phyloP scores from a whole-genome alignment of 495 filamentous ascomycete genomes.

The Penicillium chermesinum region DNA sequence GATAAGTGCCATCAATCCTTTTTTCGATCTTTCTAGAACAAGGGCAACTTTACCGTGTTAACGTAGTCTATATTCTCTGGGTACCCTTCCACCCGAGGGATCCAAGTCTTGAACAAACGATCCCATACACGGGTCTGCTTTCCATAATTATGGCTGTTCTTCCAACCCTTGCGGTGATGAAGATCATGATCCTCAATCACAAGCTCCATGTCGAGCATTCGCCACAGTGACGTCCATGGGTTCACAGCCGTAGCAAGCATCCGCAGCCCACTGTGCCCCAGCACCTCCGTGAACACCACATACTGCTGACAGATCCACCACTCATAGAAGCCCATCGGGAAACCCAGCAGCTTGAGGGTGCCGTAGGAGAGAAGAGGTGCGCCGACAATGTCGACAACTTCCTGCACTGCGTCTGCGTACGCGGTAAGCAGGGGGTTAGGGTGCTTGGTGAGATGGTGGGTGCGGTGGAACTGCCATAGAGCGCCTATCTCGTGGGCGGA shows the following conservation, averaged over 20 bases:
- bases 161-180: conserved; percentile 36
- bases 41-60: neutral
- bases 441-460: conserved; percentile 37
- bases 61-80: neutral
- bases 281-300: conserved; percentile 29
- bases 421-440: conserved; percentile 31
- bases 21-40: neutral
- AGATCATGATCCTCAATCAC: conserved; percentile 38
- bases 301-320: conserved; percentile 36
- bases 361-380: conserved; percentile 27
- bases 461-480: conserved; percentile 36
- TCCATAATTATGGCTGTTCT: conserved; percentile 36
- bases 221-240: conserved; percentile 26
- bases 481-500: conserved; percentile 24
- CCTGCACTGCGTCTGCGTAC: conserved; percentile 33
- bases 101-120: conserved; percentile 27
- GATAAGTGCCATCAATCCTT: no score
- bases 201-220: conserved; percentile 23
- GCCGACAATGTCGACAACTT: conserved; percentile 33
- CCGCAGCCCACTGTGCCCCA: conserved; percentile 34
- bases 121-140: conserved; percentile 38
- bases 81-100: conserved; percentile 24
- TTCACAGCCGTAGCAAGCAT: conserved; percentile 20
- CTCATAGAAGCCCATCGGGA: conserved; percentile 35
- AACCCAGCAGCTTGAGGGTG: conserved; percentile 25